Percentiles rank a stretch among this genome's conserved stretches.
phyloP scores from a whole-genome alignment of 495 filamentous ascomycete species.

The Chaetomium fimeti region DNA sequence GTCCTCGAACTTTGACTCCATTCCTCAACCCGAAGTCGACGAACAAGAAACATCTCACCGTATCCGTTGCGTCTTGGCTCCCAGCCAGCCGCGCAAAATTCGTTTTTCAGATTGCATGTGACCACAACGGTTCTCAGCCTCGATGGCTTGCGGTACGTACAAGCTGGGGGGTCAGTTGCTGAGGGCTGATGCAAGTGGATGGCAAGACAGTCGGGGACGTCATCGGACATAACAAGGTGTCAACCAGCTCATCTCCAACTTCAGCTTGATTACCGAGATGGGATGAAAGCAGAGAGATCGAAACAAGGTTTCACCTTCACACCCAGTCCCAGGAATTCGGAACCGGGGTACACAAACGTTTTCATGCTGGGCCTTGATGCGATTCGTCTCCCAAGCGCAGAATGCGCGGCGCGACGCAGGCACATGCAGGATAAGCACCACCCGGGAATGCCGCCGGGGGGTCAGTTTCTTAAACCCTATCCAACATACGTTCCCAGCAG shows the following conservation, averaged over 20 bases:
- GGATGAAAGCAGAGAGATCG: not conserved
- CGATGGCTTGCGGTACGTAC: not conserved
- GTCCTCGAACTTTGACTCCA: constrained; percentile 6
- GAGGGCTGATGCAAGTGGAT: too few species aligned
- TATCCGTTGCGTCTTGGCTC: constrained; percentile 4
- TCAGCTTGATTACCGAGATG: not conserved
- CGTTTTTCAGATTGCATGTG: not conserved
- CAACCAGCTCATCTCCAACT: not conserved
- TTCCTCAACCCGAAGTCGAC: not conserved
- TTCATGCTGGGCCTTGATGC: not conserved
- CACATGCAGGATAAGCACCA: constrained; percentile 4
- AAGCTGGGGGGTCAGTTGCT: too few species aligned
- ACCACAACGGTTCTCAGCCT: not conserved
- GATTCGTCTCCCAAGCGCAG: not conserved
- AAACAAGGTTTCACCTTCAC: not conserved
- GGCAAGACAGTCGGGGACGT: not conserved
- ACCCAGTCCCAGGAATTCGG: not conserved
- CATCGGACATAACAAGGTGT: not conserved
- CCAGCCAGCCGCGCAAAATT: not conserved
- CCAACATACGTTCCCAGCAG: not conserved
- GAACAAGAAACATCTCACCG: not conserved
- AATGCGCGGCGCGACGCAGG: not conserved
- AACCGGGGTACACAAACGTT: not conserved
- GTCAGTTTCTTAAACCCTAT: not conserved
- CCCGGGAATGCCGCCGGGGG: not conserved